Base-by-base conservation (phyloP, 2,329 filamentous ascomycete species). In the Biscogniauxia sp. region DNA sequence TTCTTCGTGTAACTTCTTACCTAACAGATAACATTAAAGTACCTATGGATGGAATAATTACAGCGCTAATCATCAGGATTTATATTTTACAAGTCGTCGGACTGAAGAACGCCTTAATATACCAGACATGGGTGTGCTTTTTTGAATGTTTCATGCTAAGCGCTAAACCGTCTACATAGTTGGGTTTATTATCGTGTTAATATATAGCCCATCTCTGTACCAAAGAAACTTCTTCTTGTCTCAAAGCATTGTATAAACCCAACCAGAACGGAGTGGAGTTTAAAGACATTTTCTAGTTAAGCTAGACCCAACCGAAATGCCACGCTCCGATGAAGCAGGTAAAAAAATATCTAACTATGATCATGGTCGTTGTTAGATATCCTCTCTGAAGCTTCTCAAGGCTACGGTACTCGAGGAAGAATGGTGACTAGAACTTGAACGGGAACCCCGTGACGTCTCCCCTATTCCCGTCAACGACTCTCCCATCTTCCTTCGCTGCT, bases 401-500 rank as follows among this genome's bases (percentile, higher is more conserved):
- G 55, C 59, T 32, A 68, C 56, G 55, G 65, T 72, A 57, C 68
- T 71, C 5, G 66, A 64, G 26, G 67, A 69, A 1, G 71, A 72
- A 61, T 61, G 62, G 32, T 64, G 67, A 50, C 68, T 70, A 23
- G 54, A 56, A 55, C 64, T 71, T 13, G 68, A 72, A 20, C 61
- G 63, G 8, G 69, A 70, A n/a, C 56, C 64, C 26, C 60, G 64
- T 5, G 66, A 66, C 9, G 61, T 54, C 20, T 55, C 57, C 0
- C 56, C 53, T 25, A 50, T 45, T 8, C 55, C 55, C 20, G 41
- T 65, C 41, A 70, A 71, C 11, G 74, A 70, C 28, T 69, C 70
- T 41, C 68, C 64, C 37, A 64, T 64, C 57, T 74, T 69, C 55
- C 71, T 74, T 51, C 66, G 66, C 63, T 76, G 69, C 52, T 70